phyloP scores from a whole-genome alignment of 164 flowering plant genomes.

The Magnolia changhungtana region DNA sequence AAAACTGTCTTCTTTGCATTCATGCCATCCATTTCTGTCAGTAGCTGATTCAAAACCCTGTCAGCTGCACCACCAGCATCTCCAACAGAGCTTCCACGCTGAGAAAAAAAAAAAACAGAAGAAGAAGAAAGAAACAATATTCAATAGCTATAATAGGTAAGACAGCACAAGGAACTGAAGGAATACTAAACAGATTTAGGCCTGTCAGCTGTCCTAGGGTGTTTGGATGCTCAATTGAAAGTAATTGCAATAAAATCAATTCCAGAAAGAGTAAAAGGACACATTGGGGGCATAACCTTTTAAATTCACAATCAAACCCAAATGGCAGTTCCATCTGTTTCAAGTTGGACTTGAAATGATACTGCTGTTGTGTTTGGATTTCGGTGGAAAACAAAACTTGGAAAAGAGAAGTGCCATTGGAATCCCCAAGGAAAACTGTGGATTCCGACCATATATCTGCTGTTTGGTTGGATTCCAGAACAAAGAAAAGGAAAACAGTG shows the following conservation, averaged over 20 bases:
- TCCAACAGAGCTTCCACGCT: conserved; percentile 56
- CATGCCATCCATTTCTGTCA: conserved; percentile 80
- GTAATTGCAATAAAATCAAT: not conserved
- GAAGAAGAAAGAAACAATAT: not conserved
- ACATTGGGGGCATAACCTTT: too few relatives aligned
- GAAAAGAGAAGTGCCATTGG: too few relatives aligned
- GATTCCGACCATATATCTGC: too few relatives aligned
- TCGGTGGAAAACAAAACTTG: too few relatives aligned
- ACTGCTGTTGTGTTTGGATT: too few relatives aligned
- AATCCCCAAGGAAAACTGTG: too few relatives aligned
- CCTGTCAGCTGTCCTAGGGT: not conserved
- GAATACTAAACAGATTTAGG: not conserved
- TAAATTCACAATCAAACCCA: too few relatives aligned
- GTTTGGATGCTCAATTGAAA: not conserved
- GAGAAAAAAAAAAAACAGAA: not conserved
- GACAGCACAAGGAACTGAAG: not conserved
- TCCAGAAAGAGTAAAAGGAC: not conserved
- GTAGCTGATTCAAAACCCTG: conserved; percentile 63
- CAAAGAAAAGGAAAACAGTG: too few relatives aligned
- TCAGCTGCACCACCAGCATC: conserved; percentile 79
- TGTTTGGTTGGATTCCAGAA: too few relatives aligned
- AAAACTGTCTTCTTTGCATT: conserved; percentile 66
- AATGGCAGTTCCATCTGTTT: not conserved
- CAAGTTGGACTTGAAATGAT: too few relatives aligned
- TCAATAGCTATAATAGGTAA: not conserved